phyloP scores from a whole-genome alignment of 78 protist genomes.

The Isochrysis galbana region DNA sequence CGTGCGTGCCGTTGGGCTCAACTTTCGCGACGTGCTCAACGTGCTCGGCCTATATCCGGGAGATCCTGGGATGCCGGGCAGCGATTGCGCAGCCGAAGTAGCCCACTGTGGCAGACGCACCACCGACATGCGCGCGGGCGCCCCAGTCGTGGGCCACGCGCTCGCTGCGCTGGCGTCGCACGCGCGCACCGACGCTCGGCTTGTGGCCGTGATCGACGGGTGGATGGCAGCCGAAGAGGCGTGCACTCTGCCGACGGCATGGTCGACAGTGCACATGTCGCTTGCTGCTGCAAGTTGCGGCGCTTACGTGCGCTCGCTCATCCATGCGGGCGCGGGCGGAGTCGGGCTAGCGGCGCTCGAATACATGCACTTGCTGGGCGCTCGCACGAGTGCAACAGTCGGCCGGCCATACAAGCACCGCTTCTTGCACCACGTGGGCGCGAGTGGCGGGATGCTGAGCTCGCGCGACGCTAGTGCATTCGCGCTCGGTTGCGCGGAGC shows the following conservation, averaged over 20 bases:
- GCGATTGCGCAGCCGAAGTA: background rate
- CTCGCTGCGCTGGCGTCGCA: background rate
- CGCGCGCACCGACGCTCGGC: background rate
- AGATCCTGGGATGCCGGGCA: background rate
- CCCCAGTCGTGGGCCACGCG: background rate
- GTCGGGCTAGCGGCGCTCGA: slow-evolving; percentile 28
- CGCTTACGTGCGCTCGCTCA: background rate
- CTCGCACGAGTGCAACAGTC: background rate
- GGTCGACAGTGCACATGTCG: background rate
- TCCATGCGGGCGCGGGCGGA: slow-evolving; percentile 35
- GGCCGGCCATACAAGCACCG: slow-evolving; percentile 22
- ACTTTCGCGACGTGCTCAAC: slow-evolving; percentile 1
- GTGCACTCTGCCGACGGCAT: background rate
- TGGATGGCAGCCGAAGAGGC: background rate
- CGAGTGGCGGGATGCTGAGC: too few relatives aligned
- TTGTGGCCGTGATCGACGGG: background rate
- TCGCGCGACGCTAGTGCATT: background rate
- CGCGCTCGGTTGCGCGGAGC: background rate
- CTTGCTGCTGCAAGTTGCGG: background rate
- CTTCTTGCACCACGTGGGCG: too few relatives aligned
- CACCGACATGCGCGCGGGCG: background rate
- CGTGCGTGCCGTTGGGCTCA: background rate
- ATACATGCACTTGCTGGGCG: background rate
- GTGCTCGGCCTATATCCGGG: background rate
- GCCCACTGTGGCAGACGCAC: background rate